Base-by-base conservation (phyloP, 768 basidiomycete species). In the Dendrothele bispora region DNA sequence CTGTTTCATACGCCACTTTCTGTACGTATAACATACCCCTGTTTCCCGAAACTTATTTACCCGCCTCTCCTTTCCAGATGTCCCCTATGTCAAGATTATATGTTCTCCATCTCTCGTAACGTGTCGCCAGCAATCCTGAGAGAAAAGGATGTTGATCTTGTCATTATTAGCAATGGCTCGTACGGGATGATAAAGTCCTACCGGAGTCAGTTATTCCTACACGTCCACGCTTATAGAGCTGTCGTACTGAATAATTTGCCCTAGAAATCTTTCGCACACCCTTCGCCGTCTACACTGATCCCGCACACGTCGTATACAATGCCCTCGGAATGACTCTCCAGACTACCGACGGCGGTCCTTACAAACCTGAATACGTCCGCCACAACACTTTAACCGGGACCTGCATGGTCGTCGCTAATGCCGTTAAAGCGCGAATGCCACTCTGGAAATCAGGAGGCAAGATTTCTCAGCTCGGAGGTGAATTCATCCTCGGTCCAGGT, bases 1-100 rank as follows among this genome's bases (percentile, higher is more conserved):
- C 25, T 63, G 84, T 39, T 88, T 88, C 64, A 83, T 89, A 47
- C 64, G 87, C 46, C 82, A 84, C 60, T 86, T 85, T 63, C 77
- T 75, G 80, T 61, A 27, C 6, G 51, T 48, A 27, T 6, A 32
- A 10, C 30, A 32, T 10, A 12, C 14, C 18, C 11, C 21, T 34
- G 4, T 14, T 14, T 37, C 34, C 18, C 28, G 25, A 26, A 21
- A 11, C 12, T 27, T 8, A 15, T 11, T 11, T n/a, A 28, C 28
- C n/a, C 22, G n/a, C 15, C 11, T n/a, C 5, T 6, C 2, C 12
- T 7, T 27, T 35, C 6, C 26, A 51, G 55, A 53, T 86, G 83
- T 55, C 78, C 82, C 0, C 66, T 78, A 21, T 83, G 83, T 58
- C 82, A 84, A 52, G 86, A 88, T 58, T 88, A 86, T 55, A 79